phyloP scores from a whole-genome alignment of 2,329 filamentous ascomycete genomes.

The Trichoderma hamatum region DNA sequence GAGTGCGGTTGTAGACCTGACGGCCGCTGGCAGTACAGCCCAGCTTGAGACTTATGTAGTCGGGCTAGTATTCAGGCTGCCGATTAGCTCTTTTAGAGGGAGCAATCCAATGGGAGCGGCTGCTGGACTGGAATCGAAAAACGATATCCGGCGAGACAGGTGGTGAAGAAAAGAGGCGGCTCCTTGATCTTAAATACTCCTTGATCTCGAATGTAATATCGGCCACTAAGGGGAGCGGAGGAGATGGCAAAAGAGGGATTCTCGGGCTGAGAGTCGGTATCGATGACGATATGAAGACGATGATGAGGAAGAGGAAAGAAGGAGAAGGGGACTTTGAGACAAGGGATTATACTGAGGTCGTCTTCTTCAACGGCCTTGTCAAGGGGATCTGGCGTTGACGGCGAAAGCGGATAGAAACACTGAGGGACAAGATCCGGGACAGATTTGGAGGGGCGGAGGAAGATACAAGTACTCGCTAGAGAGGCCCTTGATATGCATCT shows the following conservation, averaged over 20 bases:
- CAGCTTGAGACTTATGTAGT: conserved; percentile 2
- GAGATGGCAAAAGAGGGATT: background rate
- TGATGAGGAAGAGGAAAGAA: conserved; percentile 4
- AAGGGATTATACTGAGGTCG: conserved; percentile 12
- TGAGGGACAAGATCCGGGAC: conserved; percentile 24
- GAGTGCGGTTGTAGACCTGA: background rate
- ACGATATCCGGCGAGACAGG: background rate
- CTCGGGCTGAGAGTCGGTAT: background rate
- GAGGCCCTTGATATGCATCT: conserved; percentile 25
- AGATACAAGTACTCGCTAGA: conserved; percentile 29
- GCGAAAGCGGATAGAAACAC: conserved; percentile 19
- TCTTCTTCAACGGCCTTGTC: conserved; percentile 4
- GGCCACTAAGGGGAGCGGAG: background rate
- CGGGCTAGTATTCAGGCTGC: background rate
- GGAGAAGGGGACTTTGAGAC: conserved; percentile 25
- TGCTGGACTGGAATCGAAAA: background rate
- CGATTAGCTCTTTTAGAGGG: background rate
- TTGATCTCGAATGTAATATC: background rate
- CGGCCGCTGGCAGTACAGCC: background rate
- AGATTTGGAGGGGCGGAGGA: conserved; percentile 26
- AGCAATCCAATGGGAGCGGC: background rate
- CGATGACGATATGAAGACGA: conserved; percentile 7
- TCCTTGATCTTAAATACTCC: background rate
- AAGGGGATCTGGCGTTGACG: conserved; percentile 19
- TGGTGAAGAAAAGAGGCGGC: conserved; percentile 10